phyloP scores from a whole-genome alignment of 2,329 filamentous ascomycete species.

The Torrubiella hemipterigena region DNA sequence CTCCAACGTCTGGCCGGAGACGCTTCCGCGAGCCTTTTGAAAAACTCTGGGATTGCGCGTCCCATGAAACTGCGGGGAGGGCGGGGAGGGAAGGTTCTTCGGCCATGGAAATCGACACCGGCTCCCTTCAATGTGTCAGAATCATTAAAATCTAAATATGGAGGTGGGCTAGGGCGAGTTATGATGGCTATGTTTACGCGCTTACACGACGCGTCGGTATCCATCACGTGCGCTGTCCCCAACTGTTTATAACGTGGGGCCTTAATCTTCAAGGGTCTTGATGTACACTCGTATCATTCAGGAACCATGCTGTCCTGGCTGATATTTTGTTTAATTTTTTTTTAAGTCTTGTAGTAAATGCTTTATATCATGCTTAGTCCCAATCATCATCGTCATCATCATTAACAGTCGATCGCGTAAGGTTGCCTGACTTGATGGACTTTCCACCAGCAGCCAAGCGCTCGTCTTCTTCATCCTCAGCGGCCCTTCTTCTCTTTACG shows the following conservation, averaged over 20 bases:
- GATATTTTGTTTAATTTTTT: neutral
- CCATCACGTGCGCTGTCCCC: too few species aligned
- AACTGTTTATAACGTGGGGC: too few species aligned
- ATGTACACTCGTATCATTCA: too few species aligned
- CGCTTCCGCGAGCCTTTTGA: constrained; percentile 27
- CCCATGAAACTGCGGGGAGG: constrained; percentile 24
- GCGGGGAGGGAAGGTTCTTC: constrained; percentile 29
- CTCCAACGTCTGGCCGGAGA: constrained; percentile 12
- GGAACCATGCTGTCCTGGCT: too few species aligned
- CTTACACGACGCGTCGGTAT: too few species aligned
- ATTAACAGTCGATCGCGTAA: constrained; percentile 27
- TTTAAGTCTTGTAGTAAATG: constrained; percentile 2
- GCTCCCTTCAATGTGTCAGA: too few species aligned
- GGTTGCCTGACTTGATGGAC: constrained; percentile 39
- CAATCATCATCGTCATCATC: constrained; percentile 48
- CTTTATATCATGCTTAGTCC: constrained; percentile 31
- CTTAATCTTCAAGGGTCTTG: too few species aligned
- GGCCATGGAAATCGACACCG: constrained; percentile 21
- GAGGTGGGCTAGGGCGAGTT: too few species aligned
- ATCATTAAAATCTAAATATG: too few species aligned
- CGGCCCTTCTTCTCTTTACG: constrained; percentile 45
- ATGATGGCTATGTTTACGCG: too few species aligned
- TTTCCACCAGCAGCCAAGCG: constrained; percentile 33
- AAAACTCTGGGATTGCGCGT: constrained; percentile 25
- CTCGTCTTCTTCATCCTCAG: constrained; percentile 50